Percentiles rank a stretch among this genome's conserved stretches.
Conservation (phyloP, 768 basidiomycete species). For the Hericium alpestre region DNA sequence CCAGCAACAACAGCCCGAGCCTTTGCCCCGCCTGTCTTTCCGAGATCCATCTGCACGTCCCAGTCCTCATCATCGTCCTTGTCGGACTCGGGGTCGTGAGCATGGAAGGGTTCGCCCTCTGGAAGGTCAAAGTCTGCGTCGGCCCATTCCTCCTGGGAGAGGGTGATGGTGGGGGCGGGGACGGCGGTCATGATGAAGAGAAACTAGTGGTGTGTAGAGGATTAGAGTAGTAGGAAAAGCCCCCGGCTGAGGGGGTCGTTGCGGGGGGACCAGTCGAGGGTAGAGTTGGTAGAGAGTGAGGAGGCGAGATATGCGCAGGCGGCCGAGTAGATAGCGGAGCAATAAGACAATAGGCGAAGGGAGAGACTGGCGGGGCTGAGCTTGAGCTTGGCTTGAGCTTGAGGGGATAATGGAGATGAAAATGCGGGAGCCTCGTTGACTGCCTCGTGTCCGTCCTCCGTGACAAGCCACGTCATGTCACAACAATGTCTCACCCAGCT, state of each 20-base stretch:
- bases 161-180: slow-evolving; percentile 42
- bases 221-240: slow-evolving; percentile 8
- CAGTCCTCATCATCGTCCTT: slow-evolving; percentile 68
- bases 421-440: not conserved
- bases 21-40: slow-evolving; percentile 43
- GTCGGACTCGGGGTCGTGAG: slow-evolving; percentile 48
- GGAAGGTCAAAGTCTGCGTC: slow-evolving; percentile 83
- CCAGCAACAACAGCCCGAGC: slow-evolving; percentile 28
- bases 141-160: slow-evolving; percentile 69
- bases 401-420: slow-evolving; percentile 1
- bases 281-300: slow-evolving; percentile 2
- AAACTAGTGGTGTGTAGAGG: not conserved
- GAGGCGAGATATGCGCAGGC: not conserved
- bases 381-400: not conserved
- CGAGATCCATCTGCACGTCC: slow-evolving; percentile 70
- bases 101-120: slow-evolving; percentile 58
- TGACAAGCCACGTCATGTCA: not conserved
- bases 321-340: not conserved
- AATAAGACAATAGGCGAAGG: not conserved
- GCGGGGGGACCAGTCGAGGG: slow-evolving; percentile 3
- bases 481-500: not conserved
- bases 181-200: slow-evolving; percentile 41
- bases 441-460: not conserved
- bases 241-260: slow-evolving; percentile 8
- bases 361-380: not conserved